Evolutionary conservation across 495 filamentous ascomycete species (phyloP).

Genomic region (Penicillium mononematosum): DNA sequence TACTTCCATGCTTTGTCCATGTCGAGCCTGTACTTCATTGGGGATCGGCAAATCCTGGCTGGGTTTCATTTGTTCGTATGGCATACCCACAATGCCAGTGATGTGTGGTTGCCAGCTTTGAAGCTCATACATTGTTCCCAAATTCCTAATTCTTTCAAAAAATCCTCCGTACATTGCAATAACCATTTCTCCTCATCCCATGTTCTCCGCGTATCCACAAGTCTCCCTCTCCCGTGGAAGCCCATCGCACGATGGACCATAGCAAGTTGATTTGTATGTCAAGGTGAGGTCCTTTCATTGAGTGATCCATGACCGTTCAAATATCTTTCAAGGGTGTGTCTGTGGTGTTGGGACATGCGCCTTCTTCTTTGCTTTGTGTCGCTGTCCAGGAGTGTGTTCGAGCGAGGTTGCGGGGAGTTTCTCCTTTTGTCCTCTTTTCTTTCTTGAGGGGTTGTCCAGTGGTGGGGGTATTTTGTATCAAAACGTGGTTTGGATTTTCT

Average conservation of each 20-base stretch:
- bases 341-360: background rate
- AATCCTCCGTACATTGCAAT: background rate
- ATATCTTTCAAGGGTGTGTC: background rate
- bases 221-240: background rate
- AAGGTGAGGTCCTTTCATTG: background rate
- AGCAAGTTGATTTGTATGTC: too few species aligned
- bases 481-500: background rate
- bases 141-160: background rate
- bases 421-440: too few species aligned
- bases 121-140: too few species aligned
- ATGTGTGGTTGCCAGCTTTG: too few species aligned
- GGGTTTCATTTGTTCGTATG: too few species aligned
- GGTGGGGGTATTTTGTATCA: background rate
- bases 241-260: background rate
- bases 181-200: background rate
- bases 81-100: too few species aligned
- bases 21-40: too few species aligned
- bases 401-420: too few species aligned
- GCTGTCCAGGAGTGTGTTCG: too few species aligned
- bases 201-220: background rate
- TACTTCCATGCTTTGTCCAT: too few species aligned
- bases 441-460: background rate
- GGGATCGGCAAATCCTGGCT: too few species aligned
- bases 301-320: background rate
- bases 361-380: too few species aligned